phyloP scores from a whole-genome alignment of 306 rosid species.

The Sechiopsis laciniata region DNA sequence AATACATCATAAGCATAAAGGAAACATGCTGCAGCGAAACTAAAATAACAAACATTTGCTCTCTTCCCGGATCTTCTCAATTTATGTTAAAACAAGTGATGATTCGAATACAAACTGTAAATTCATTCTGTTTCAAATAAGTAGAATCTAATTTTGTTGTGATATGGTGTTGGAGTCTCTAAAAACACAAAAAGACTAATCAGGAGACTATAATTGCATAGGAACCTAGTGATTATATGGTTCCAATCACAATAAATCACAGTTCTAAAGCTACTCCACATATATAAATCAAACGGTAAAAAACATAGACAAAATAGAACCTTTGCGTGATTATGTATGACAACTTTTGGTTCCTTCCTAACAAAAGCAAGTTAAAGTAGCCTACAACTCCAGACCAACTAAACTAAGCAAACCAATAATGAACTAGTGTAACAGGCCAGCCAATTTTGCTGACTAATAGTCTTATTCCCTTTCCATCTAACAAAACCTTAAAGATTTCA shows the following conservation, averaged over 20 bases:
- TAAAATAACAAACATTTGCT: neutral
- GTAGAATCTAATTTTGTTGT: neutral
- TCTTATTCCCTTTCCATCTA: neutral
- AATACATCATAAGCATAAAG: neutral
- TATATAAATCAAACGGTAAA: neutral
- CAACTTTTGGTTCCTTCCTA: neutral
- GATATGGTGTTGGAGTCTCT: neutral
- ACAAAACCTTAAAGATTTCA: neutral
- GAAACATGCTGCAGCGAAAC: neutral
- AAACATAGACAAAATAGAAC: neutral
- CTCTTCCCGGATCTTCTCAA: neutral
- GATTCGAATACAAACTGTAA: neutral
- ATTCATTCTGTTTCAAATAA: neutral
- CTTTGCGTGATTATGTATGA: neutral
- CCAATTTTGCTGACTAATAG: too few species aligned
- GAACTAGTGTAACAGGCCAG: neutral
- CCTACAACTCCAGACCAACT: neutral
- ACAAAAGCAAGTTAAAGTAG: constrained; percentile 8
- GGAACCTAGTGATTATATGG: neutral
- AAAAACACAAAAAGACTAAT: neutral
- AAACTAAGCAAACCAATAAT: neutral
- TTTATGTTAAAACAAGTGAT: neutral
- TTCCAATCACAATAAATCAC: neutral
- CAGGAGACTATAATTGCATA: neutral
- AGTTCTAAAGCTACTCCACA: neutral